A percentile compares a stretch with the other conserved stretches of the same genome.
Conservation (phyloP, 2,329 filamentous ascomycete genomes). For the Ceratocystis destructans region DNA sequence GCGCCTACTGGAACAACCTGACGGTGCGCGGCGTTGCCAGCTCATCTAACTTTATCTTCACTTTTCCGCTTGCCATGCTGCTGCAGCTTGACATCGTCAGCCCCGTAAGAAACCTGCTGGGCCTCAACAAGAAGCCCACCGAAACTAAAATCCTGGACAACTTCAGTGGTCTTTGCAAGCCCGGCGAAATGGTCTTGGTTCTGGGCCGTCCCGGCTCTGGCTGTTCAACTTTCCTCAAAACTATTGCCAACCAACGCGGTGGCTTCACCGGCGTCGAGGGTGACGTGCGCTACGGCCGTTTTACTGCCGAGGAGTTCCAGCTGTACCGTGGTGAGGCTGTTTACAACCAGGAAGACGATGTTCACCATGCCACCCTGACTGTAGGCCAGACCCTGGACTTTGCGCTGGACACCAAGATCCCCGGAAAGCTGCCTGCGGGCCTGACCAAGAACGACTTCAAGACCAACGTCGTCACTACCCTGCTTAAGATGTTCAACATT, state of each 20-base stretch:
- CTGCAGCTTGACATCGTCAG: constrained; percentile 63
- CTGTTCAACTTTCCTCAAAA: constrained; percentile 56
- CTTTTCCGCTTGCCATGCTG: constrained; percentile 64
- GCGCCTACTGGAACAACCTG: constrained; percentile 64
- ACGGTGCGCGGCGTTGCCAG: constrained; percentile 66
- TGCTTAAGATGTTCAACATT: constrained; percentile 89
- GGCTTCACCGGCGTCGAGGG: constrained; percentile 46
- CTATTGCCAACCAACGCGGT: constrained; percentile 50
- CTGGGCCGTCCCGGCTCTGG: constrained; percentile 63
- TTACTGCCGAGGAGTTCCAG: constrained; percentile 56
- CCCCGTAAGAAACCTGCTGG: constrained; percentile 49
- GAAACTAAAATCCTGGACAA: constrained; percentile 61
- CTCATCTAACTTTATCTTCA: constrained; percentile 55
- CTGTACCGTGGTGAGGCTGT: constrained; percentile 68
- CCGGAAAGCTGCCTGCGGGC: constrained; percentile 62
- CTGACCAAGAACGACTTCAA: constrained; percentile 64
- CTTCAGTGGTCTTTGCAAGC: constrained; percentile 57
- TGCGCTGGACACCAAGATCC: constrained; percentile 71
- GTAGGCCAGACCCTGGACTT: constrained; percentile 80
- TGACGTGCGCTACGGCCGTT: constrained; percentile 64
- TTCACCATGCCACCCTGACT: constrained; percentile 72
- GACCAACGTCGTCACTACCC: constrained; percentile 54
- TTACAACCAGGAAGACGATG: constrained; percentile 77
- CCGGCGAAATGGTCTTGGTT: constrained; percentile 81
- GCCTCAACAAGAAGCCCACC: constrained; percentile 50